phyloP scores from a whole-genome alignment of 164 flowering plant species.

The Euptelea pleiosperma region DNA sequence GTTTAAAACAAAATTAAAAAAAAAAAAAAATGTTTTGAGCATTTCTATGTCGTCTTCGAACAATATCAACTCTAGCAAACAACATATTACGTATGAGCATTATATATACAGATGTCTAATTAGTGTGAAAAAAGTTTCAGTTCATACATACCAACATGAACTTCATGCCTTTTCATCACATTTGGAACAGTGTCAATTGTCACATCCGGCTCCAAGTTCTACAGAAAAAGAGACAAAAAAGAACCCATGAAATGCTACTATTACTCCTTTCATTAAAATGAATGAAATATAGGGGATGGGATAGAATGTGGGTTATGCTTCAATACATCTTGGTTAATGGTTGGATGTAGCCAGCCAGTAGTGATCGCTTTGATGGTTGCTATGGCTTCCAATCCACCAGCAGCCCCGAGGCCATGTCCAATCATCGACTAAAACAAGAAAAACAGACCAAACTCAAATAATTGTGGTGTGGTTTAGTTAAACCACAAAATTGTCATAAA shows the following conservation, averaged over 20 bases:
- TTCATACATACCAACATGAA: constrained; percentile 60
- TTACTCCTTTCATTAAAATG: not conserved
- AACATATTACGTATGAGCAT: too few species aligned
- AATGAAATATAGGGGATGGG: not conserved
- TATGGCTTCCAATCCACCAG: constrained; percentile 71
- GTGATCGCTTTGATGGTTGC: constrained; percentile 65
- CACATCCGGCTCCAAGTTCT: constrained; percentile 65
- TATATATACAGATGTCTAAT: not conserved
- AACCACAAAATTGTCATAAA: not conserved
- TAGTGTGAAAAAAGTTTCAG: not conserved
- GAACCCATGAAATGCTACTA: not conserved
- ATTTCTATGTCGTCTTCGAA: too few species aligned
- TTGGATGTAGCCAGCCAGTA: constrained; percentile 71
- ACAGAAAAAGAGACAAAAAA: not conserved
- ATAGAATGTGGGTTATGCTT: not conserved
- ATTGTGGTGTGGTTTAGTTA: too few species aligned
- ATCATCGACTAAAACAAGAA: constrained; percentile 50
- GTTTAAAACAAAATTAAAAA: not conserved
- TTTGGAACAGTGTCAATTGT: constrained; percentile 75
- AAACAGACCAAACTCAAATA: not conserved
- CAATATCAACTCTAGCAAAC: too few species aligned
- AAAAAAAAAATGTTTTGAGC: too few species aligned
- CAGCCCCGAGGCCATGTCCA: constrained; percentile 71
- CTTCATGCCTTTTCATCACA: constrained; percentile 68
- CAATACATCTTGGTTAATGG: constrained; percentile 60